These are phyloP conservation scores for Globisporangium echinulatum DNA, from an alignment of 352 stramenopile species.

Conservation along the genomic window DNA sequence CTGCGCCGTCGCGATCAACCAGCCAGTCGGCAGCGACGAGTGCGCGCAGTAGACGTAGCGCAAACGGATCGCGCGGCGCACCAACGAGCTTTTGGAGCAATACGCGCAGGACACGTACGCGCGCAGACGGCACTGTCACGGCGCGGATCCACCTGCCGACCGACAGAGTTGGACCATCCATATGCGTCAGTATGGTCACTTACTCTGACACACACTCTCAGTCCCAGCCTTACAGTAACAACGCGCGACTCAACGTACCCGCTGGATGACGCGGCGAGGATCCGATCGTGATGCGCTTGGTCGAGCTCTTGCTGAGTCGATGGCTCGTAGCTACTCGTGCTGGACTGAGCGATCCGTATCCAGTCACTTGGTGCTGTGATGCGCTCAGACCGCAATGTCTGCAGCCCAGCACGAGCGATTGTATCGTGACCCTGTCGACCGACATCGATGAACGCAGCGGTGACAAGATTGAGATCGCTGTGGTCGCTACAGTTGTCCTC, in stretches of 20 bases:
- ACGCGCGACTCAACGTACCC: conserved; percentile 16
- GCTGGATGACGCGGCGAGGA: conserved; percentile 23
- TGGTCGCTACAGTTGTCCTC: neutral
- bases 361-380: conserved; percentile 4
- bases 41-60: conserved; percentile 39
- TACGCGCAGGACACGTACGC: conserved; percentile 18
- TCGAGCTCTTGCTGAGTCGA: conserved; percentile 1
- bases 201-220: no score
- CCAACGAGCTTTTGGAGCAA: conserved; percentile 37
- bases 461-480: conserved; percentile 13
- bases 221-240: no score
- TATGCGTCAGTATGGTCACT: no score
- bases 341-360: neutral
- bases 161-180: no score
- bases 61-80: conserved; percentile 29
- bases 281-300: conserved; percentile 19
- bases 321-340: neutral
- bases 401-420: neutral
- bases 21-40: conserved; percentile 31
- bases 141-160: conserved; percentile 24
- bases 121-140: conserved; percentile 7
- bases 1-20: neutral
- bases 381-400: neutral
- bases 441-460: conserved; percentile 23
- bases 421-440: conserved; percentile 6